Conservation (phyloP, 139 green algal genomes). For the Picochlorum sp. region DNA sequence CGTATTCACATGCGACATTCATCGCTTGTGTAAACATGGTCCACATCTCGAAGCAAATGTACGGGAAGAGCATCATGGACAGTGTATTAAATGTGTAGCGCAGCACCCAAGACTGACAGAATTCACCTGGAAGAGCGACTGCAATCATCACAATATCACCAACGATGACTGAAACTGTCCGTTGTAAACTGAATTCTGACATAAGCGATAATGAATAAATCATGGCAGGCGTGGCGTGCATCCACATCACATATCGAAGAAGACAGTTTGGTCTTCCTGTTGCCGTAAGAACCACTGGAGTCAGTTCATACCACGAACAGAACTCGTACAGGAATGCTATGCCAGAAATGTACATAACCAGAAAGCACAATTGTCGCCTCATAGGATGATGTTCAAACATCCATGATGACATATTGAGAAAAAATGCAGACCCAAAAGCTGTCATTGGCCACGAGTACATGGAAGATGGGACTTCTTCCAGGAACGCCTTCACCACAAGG, state of each 20-base stretch:
- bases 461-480: not conserved
- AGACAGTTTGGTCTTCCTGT: slow-evolving; percentile 11
- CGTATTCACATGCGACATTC: slow-evolving; percentile 4
- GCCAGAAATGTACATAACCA: slow-evolving; percentile 32
- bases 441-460: slow-evolving; percentile 28
- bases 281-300: slow-evolving; percentile 16
- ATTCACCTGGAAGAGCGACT: slow-evolving; percentile 20
- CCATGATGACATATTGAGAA: slow-evolving; percentile 39
- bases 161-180: slow-evolving; percentile 3
- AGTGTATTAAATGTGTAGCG: slow-evolving; percentile 21
- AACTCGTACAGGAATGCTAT: slow-evolving; percentile 38
- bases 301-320: slow-evolving; percentile 13
- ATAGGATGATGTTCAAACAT: slow-evolving; percentile 28
- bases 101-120: slow-evolving; percentile 6
- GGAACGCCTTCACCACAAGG: slow-evolving; percentile 5
- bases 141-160: slow-evolving; percentile 39
- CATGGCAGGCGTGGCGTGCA: slow-evolving; percentile 42
- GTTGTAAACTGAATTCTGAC: slow-evolving; percentile 15
- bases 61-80: slow-evolving; percentile 18
- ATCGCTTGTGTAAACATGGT: slow-evolving; percentile 7
- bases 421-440: slow-evolving; percentile 36
- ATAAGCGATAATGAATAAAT: slow-evolving; percentile 40
- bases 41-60: slow-evolving; percentile 17
- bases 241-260: slow-evolving; percentile 39
- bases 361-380: slow-evolving; percentile 36